These are phyloP conservation scores for Calycina herbarum DNA, from an alignment of 2,329 filamentous ascomycete genomes.

Conservation along the genomic window DNA sequence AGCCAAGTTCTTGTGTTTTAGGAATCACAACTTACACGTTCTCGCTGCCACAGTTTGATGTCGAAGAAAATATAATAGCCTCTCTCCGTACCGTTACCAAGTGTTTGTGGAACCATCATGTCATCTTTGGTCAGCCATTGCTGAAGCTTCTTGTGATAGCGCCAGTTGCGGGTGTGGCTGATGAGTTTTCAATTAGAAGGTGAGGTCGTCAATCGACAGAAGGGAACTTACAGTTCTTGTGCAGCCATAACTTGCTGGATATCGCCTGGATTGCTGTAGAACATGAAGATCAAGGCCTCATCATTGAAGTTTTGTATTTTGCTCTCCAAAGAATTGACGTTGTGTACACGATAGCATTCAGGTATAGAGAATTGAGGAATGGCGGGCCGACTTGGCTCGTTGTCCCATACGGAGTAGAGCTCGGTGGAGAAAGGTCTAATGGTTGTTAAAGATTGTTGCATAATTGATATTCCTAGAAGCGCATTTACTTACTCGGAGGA, in stretches of 20 bases:
- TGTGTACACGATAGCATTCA: constrained; percentile 67
- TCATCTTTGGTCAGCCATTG: constrained; percentile 70
- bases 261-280: constrained; percentile 65
- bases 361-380: constrained; percentile 59
- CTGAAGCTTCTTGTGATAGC: constrained; percentile 67
- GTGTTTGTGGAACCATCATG: constrained; percentile 60
- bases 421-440: constrained; percentile 52
- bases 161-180: constrained; percentile 64
- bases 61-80: constrained; percentile 69
- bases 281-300: constrained; percentile 69
- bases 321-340: constrained; percentile 63
- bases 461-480: background rate
- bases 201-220: background rate
- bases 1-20: constrained; percentile 15
- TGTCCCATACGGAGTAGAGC: constrained; percentile 61
- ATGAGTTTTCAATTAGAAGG: constrained; percentile 14
- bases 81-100: constrained; percentile 60
- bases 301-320: constrained; percentile 69
- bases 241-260: constrained; percentile 64
- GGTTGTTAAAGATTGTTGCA: constrained; percentile 23
- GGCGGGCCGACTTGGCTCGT: constrained; percentile 56
- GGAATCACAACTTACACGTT: constrained; percentile 51
- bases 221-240: constrained; percentile 55
- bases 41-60: constrained; percentile 60
- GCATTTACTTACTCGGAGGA: constrained; percentile 53